Evolutionary conservation across 2,329 filamentous ascomycete species (phyloP), one percentile per base, ranked within the genome.

Genomic region (Pyricularia pennisetigena): DNA sequence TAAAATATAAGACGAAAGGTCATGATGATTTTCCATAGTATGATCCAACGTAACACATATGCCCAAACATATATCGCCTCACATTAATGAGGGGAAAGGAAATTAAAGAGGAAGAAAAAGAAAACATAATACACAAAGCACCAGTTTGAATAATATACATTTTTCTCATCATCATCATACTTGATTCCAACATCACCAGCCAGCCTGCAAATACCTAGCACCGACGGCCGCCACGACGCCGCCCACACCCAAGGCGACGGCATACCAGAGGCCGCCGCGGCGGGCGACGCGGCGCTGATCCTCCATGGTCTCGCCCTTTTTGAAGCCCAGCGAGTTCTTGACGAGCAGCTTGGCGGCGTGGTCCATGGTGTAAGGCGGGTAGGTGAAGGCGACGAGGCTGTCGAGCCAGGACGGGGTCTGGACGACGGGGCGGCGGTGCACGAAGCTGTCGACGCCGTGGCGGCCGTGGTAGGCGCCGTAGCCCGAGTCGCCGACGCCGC

Each of bases 401-500:
- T 81, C 79, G 49, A 75, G 71, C 79, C 79, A 80, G 68, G 67
- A 69, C 6, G 79, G 79, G 6, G 78, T 73, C 63, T 76, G 71
- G 66, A 78, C 74, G 49, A 80, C 75, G 70, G 75, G 74, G 54
- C 79, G 78, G 68, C 76, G 74, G 72, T 81, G 79, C 68, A 76
- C 78, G 68, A 81, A 81, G 29, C 77, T 72, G 64, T 79, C 76
- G 75, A 86, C 79, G 49, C 82, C 82, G 73, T 81, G 79, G 70
- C 76, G 75, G 23, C 83, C 83, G 71, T 61, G 57, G 57, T 61
- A 61, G 57, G n/a, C n/a, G 57, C 57, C 57, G 57, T 61, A 14
- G 14, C 57, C 83, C 82, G 72, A 83, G 23, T 78, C 76, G 30
- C 83, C 83, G 24, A 84, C 78, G 41, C 84, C 83, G 63, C 84